Evolutionary conservation across 371 early-diverging fungal species (phyloP), one percentile per base, ranked within the genome.

Genomic region (Mortierella sp.): DNA sequence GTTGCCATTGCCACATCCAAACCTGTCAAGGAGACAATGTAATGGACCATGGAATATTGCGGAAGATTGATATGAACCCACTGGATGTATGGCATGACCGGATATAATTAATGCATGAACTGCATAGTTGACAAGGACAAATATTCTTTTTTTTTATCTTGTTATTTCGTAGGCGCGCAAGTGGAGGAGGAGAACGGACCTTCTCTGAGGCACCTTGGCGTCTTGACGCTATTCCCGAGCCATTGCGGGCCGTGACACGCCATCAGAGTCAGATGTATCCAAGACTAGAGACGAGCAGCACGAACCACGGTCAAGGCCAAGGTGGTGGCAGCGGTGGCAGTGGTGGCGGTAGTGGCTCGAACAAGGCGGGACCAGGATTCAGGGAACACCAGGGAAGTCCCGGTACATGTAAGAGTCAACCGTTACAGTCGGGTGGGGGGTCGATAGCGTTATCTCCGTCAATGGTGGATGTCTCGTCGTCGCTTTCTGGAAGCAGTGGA

Each of bases 251-350:
- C 1, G 73, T 80, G 19, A 76, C 80, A 26, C 71, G 76, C 26
- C 80, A 73, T 65, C 80, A 76, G 31, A 80, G 69, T 66, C 79
- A 79, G 41, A 79, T 75, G 79, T 79, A 80, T 31, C 80, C 76
- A 10, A 76, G 76, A 34, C 61, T 70, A 4, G 74, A 66, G 26
- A 43, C 66, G n/a, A 70, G 58, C 58, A 44, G 66, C 63, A 19
- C 26, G 8, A n/a, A n/a, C n/a, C n/a, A n/a, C n/a, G n/a, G n/a
- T n/a, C n/a, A n/a, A n/a, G n/a, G n/a, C n/a, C n/a, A n/a, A n/a
- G n/a, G n/a, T n/a, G n/a, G n/a, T n/a, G n/a, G n/a, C n/a, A n/a
- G n/a, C n/a, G 55, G 26, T 52, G 53, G 47, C 13, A 34, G 26
- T 14, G 34, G 66, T 29, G 13, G 44, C 43, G 41, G 26, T 48